These are phyloP conservation scores for Ogataea trehaloabstinens DNA, from an alignment of 805 yeast species.

Conservation along the genomic window DNA sequence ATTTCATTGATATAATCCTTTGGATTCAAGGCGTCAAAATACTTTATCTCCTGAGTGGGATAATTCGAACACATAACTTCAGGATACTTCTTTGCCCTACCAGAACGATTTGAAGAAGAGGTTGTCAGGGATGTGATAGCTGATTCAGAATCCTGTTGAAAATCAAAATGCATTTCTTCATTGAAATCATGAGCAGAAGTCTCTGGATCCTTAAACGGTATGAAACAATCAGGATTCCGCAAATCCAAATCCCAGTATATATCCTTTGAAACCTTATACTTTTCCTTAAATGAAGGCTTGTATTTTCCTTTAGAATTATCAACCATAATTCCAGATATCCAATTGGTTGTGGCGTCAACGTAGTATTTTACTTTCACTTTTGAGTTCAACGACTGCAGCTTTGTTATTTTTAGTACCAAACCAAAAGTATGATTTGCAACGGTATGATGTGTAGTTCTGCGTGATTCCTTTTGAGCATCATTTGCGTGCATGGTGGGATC, in stretches of 20 bases:
- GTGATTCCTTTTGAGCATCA: background rate
- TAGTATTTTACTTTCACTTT: conserved; percentile 39
- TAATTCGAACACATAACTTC: conserved; percentile 20
- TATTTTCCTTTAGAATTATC: conserved; percentile 41
- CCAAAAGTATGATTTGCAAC: conserved; percentile 49
- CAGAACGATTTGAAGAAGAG: conserved; percentile 5
- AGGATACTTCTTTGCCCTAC: conserved; percentile 6
- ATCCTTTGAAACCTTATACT: conserved; percentile 39
- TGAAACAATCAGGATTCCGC: conserved; percentile 35
- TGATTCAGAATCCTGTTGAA: conserved; percentile 18
- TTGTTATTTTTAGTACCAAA: conserved; percentile 44
- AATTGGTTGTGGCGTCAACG: conserved; percentile 42
- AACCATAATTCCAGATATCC: conserved; percentile 37
- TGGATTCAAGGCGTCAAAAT: conserved; percentile 23
- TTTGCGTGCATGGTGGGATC: conserved; percentile 2
- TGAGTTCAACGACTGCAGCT: conserved; percentile 37
- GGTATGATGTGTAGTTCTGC: conserved; percentile 19
- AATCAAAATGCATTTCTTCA: conserved; percentile 19
- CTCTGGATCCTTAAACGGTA: conserved; percentile 27
- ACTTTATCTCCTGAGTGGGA: conserved; percentile 27
- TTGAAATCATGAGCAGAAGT: conserved; percentile 6
- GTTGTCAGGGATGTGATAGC: conserved; percentile 13
- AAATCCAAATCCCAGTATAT: conserved; percentile 44
- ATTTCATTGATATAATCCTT: conserved; percentile 24
- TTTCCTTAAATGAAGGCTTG: conserved; percentile 41